Base-by-base conservation (phyloP, 2,329 filamentous ascomycete species). In the Aspergillus amoenus region DNA sequence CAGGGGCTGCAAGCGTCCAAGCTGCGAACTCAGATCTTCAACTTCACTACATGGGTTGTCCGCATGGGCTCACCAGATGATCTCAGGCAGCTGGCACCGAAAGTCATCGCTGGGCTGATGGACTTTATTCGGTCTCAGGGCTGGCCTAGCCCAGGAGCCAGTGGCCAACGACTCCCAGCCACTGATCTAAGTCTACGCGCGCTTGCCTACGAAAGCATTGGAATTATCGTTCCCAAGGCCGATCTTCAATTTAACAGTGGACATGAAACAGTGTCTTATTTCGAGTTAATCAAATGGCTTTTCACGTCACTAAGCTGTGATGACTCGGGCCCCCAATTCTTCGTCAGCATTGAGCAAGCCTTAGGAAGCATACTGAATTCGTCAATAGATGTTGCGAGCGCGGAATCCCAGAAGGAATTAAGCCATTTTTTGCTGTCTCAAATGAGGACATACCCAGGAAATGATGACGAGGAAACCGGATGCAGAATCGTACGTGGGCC, bases 161-260 rank as follows among this genome's bases (percentile, higher is more conserved):
- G 67, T 52, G 80, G 80, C 45, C 79, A 84, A 52, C 82, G 85
- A 62, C 71, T 81, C 51, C 81, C 83, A 2, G 73, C 80, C 11
- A 85, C 88, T 47, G 84, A 87, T 53, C 78, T 88, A 53, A 82
- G 84, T 3, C 79, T 96, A 43, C 86, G 93, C 41, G 88, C 88
- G 5, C 87, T 89, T 68, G 92, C 89, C 1, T 97, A 97, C 72
- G 93, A 97, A 71, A 92, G 90, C 0, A 91, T 97, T 40, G 94
- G 93, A 0, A 83, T 94, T 13, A 75, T 97, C 22, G 87, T 89
- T 0, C 71, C 76, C 18, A 77, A 76, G 45, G 67, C 73, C 12
- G 84, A 79, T 12, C 73, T 73, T 43, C 61, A 63, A 41, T 47
- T 64, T 5, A 63, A 65, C 32, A 60, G 65, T 24, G 65, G 66